These are phyloP conservation scores for Coprinopsis strossmayeri DNA, from an alignment of 768 basidiomycete genomes.

Conservation along the genomic window DNA sequence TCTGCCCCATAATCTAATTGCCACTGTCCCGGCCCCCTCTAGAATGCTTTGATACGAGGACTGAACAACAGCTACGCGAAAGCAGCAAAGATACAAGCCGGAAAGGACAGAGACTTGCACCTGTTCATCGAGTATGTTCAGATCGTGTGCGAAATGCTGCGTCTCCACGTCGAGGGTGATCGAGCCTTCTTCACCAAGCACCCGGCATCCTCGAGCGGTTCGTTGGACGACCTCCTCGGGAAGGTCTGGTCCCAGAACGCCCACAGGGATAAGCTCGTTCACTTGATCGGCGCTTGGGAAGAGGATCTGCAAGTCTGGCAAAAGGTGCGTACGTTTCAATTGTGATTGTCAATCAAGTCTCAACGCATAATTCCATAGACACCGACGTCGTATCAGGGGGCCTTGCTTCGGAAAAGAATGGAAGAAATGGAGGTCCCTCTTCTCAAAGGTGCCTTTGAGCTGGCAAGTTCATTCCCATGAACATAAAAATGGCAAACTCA, in stretches of 20 bases:
- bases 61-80: constrained; percentile 18
- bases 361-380: too few species aligned
- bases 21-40: too few species aligned
- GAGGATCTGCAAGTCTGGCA: constrained; percentile 9
- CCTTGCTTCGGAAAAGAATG: constrained; percentile 5
- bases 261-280: background rate
- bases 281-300: constrained; percentile 9
- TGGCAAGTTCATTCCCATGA: constrained; percentile 12
- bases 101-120: constrained; percentile 11
- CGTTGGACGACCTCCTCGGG: constrained; percentile 12
- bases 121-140: constrained; percentile 18
- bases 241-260: constrained; percentile 7
- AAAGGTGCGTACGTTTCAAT: constrained; percentile 13
- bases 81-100: constrained; percentile 12
- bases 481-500: too few species aligned
- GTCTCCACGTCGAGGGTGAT: constrained; percentile 14
- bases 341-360: too few species aligned
- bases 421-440: constrained; percentile 12
- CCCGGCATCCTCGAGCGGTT: constrained; percentile 8
- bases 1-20: too few species aligned
- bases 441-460: constrained; percentile 13
- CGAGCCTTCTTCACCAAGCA: constrained; percentile 18
- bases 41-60: constrained; percentile 23
- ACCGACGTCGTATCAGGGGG: constrained; percentile 4
- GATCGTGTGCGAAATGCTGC: background rate